Conservation (phyloP, 768 basidiomycete species). For the Favolaschia claudopus region DNA sequence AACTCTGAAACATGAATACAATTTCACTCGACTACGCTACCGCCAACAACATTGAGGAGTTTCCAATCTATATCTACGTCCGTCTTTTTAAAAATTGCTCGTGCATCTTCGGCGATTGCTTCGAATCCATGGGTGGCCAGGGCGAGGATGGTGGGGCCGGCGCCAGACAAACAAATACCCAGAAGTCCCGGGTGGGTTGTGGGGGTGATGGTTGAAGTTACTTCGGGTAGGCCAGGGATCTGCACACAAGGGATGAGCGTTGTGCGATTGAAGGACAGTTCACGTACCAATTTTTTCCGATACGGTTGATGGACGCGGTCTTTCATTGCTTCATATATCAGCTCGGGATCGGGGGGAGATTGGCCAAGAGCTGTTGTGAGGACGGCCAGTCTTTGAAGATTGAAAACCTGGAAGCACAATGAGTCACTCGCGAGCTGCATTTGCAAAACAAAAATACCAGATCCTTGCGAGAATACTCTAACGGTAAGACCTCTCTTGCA, state of each 20-base stretch:
- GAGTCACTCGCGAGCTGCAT: background rate
- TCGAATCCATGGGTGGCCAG: conserved; percentile 89
- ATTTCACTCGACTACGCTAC: conserved; percentile 44
- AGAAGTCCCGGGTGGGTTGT: conserved; percentile 91
- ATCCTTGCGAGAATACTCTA: conserved; percentile 86
- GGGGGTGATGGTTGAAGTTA: conserved; percentile 89
- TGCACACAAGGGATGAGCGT: conserved; percentile 38
- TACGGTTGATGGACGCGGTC: conserved; percentile 98
- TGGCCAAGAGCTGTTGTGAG: conserved; percentile 92
- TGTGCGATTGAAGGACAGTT: background rate
- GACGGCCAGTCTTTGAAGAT: conserved; percentile 94
- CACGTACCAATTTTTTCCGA: conserved; percentile 80
- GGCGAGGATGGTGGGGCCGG: conserved; percentile 96
- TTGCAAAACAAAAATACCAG: conserved; percentile 56
- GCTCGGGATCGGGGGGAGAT: conserved; percentile 89
- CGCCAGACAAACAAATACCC: conserved; percentile 97
- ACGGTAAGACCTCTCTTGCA: conserved; percentile 89
- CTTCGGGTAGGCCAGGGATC: conserved; percentile 96
- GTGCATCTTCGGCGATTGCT: conserved; percentile 83
- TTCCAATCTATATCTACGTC: conserved; percentile 92
- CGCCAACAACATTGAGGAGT: conserved; percentile 70
- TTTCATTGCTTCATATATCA: conserved; percentile 99
- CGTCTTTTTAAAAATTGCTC: conserved; percentile 71
- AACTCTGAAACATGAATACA: too few relatives aligned
- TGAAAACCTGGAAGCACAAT: conserved; percentile 79